Base-by-base conservation (phyloP, 495 filamentous ascomycete species). In the Schizothecium vesticola region DNA sequence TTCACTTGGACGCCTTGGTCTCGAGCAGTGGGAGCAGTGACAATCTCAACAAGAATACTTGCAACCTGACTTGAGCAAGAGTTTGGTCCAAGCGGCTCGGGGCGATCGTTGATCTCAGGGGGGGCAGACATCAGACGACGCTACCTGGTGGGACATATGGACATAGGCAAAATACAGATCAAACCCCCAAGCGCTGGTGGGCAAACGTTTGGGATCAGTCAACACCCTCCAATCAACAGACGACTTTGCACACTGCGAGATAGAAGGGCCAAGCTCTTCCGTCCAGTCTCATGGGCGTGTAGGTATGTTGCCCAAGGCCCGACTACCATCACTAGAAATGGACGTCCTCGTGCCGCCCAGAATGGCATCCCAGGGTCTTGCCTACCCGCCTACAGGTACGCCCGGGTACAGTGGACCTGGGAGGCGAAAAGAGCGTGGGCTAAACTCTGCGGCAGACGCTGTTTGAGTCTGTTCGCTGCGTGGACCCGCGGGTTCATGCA, bases 401-500 rank as follows among this genome's bases (percentile, higher is more conserved):
- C 13, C 51, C 31, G 31, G 13, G 33, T 21, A 28, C 63, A 28
- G 25, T 24, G 28, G 56, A 10, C 60, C 26, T n/a, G 22, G 10
- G 61, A 25, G 25, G 25, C 61, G 23, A 63, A 60, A 59, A 36
- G 61, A 7, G 23, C 31, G 43, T 29, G 26, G 69, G 71, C 62
- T 71, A 70, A 71, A 66, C 51, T 56, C 65, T 73, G 71, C 70
- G 21, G 69, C 69, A 71, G 51, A 68, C n/a, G 58, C 56, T 67
- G 71, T 73, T 65, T 57, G 68, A 71, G 67, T 68, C 63, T 65
- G 68, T 68, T 67, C 66, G 63, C 62, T 60, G 51, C 36, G 66
- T 68, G 66, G 71, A 56, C 12, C 66, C 66, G 36, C 13, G 58
- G 23, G 56, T 71, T 73, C 69, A 73, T 73, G 71, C 69, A 73